These are phyloP conservation scores for Biscogniauxia marginata DNA, from an alignment of 2,329 filamentous ascomycete species.

Conservation along the genomic window DNA sequence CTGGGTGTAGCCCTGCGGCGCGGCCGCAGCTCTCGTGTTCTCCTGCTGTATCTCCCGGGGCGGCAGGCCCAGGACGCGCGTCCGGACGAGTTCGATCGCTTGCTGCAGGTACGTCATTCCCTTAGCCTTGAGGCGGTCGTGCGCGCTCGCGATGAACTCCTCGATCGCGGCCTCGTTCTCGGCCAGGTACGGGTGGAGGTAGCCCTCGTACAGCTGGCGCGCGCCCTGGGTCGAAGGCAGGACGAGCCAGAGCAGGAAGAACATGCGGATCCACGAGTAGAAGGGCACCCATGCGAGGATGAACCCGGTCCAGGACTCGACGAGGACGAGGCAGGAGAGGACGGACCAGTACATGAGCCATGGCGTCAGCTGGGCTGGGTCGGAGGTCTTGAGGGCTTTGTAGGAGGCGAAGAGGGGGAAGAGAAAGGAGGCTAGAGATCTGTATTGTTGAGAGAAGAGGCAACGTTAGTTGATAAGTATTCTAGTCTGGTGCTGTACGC, in stretches of 20 bases:
- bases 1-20: slow-evolving; percentile 68
- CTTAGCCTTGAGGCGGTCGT: slow-evolving; percentile 73
- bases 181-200: slow-evolving; percentile 84
- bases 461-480: background rate
- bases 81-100: slow-evolving; percentile 68
- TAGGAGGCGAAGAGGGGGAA: slow-evolving; percentile 97
- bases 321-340: slow-evolving; percentile 74
- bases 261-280: slow-evolving; percentile 86
- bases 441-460: slow-evolving; percentile 35
- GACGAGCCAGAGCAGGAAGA: slow-evolving; percentile 89
- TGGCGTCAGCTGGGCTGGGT: slow-evolving; percentile 86
- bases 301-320: slow-evolving; percentile 86
- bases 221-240: slow-evolving; percentile 97
- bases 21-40: slow-evolving; percentile 41
- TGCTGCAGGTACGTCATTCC: slow-evolving; percentile 75
- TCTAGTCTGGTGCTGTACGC: background rate
- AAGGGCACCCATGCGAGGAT: slow-evolving; percentile 90
- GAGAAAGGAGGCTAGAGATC: slow-evolving; percentile 82
- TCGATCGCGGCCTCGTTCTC: slow-evolving; percentile 89
- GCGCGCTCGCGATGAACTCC: slow-evolving; percentile 77
- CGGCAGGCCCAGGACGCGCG: slow-evolving; percentile 75
- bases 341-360: slow-evolving; percentile 99
- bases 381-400: slow-evolving; percentile 91
- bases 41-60: slow-evolving; percentile 45
- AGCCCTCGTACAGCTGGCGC: slow-evolving; percentile 76